Evolutionary conservation across 106 monocot genomes (phyloP).

Genomic region (Alisma plantagoaquatica): DNA sequence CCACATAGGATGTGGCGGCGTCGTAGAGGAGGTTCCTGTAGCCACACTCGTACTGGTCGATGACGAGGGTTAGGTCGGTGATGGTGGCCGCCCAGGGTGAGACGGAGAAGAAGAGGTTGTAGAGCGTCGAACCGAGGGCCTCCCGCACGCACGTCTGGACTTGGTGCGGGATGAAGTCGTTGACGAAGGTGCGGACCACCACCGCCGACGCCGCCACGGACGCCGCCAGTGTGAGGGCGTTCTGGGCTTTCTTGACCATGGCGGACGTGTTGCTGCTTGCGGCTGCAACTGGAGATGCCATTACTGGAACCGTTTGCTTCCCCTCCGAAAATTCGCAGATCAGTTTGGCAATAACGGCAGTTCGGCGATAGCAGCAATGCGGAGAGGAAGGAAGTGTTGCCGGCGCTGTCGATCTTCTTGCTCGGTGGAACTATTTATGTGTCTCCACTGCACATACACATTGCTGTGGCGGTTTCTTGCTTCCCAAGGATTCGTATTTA

Average conservation of each 20-base stretch:
- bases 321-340: not conserved
- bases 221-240: slow-evolving; percentile 4
- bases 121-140: not conserved
- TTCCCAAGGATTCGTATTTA: too few relatives aligned
- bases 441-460: too few relatives aligned
- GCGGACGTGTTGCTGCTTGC: not conserved
- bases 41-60: slow-evolving; percentile 4
- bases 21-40: slow-evolving; percentile 47
- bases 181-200: slow-evolving; percentile 2
- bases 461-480: too few relatives aligned
- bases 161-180: slow-evolving; percentile 11
- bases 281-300: not conserved
- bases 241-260: not conserved
- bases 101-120: not conserved
- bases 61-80: slow-evolving; percentile 12
- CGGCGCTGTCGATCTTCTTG: too few relatives aligned
- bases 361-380: too few relatives aligned
- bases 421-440: too few relatives aligned
- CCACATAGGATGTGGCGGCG: slow-evolving; percentile 28
- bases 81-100: not conserved
- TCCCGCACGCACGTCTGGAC: slow-evolving; percentile 8
- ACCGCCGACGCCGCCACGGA: slow-evolving; percentile 2
- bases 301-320: not conserved
- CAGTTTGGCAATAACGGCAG: too few relatives aligned
- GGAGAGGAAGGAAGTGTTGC: too few relatives aligned